A percentile compares a stretch with the other conserved stretches of the same genome.
Conservation (phyloP, 192 early-diverging fungal genomes). For the Jimgerdemannia lactiflua region DNA sequence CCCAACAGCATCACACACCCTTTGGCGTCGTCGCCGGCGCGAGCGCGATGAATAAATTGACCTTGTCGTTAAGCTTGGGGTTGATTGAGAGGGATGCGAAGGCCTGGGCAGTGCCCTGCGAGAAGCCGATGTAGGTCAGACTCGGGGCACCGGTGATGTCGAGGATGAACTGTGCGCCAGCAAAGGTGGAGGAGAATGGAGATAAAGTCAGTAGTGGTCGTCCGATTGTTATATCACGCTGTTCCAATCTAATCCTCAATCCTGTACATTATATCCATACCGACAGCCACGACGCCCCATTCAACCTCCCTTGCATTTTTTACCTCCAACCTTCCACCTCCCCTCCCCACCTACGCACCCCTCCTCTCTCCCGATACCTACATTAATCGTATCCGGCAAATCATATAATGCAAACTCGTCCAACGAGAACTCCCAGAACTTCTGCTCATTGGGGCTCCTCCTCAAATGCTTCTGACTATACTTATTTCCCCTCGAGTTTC, state of each 20-base stretch:
- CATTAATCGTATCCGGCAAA: slow-evolving; percentile 80
- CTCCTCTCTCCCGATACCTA: slow-evolving; percentile 22
- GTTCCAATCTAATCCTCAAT: too few relatives aligned
- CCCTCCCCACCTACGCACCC: too few relatives aligned
- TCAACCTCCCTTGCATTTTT: too few relatives aligned
- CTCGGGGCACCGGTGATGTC: slow-evolving; percentile 72
- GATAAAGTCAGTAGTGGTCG: not conserved
- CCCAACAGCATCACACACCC: slow-evolving; percentile 22
- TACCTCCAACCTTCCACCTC: too few relatives aligned
- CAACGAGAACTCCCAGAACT: slow-evolving; percentile 94
- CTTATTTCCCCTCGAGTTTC: slow-evolving; percentile 94
- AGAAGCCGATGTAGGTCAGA: slow-evolving; percentile 95
- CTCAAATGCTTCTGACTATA: slow-evolving; percentile 83
- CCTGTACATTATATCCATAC: too few relatives aligned
- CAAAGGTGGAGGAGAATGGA: not conserved
- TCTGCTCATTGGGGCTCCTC: slow-evolving; percentile 58
- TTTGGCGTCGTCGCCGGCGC: slow-evolving; percentile 88
- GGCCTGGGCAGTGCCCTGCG: slow-evolving; percentile 89
- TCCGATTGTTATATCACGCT: not conserved
- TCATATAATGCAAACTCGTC: slow-evolving; percentile 89
- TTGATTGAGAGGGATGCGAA: slow-evolving; percentile 86
- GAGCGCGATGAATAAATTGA: slow-evolving; percentile 87
- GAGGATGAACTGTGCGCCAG: slow-evolving; percentile 67
- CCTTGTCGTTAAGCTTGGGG: slow-evolving; percentile 72
- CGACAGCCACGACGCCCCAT: too few relatives aligned